Evolutionary conservation across 2,329 filamentous ascomycete species (phyloP), one percentile per base, ranked within the genome.

Genomic region (Paramyrothecium sp.): DNA sequence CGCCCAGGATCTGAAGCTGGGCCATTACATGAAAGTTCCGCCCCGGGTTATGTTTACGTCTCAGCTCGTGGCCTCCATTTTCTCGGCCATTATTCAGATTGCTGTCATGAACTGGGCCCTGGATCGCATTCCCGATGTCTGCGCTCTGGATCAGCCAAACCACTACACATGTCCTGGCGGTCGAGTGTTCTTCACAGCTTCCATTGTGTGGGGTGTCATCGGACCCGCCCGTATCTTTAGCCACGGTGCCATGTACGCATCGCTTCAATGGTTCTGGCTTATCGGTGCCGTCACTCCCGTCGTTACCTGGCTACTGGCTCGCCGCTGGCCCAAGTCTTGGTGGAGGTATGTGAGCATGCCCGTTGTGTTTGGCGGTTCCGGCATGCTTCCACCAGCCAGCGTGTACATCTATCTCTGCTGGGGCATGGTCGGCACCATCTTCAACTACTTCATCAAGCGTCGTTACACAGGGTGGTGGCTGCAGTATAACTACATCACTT

Each of bases 401-500:
- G 83, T 87, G 0, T 84, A 89, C 61, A 90, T 85, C 61, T 92
- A 90, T 67, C 82, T 89, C 49, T 83, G 83, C 66, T 91, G 89
- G 89, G 88, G 84, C 3, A 69, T 85, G 23, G 84, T 89, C 7
- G 89, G 89, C 10, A 80, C 83, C 51, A 61, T 87, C 38, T 91
- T 91, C 76, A 90, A 91, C 72, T 88, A 82, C 65, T 85, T 79
- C 63, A 82, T 91, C 68, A 83, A 84, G 68, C 80, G 86, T 57
- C 80, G 83, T 60, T 88, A 82, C 73, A 83, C 80, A 3, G 88
- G 86, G 34, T 91, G 89, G 89, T 92, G 89, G 89, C 77, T 89
- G 71, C 85, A 88, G 70, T 92, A 90, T 75, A 91, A 92, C 75
- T 92, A 91, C 69, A 81, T 91, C 66, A 85, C 87, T 0, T 90